Base-by-base conservation (phyloP, 352 stramenopile genomes). In the Globisporangium sylvaticum region DNA sequence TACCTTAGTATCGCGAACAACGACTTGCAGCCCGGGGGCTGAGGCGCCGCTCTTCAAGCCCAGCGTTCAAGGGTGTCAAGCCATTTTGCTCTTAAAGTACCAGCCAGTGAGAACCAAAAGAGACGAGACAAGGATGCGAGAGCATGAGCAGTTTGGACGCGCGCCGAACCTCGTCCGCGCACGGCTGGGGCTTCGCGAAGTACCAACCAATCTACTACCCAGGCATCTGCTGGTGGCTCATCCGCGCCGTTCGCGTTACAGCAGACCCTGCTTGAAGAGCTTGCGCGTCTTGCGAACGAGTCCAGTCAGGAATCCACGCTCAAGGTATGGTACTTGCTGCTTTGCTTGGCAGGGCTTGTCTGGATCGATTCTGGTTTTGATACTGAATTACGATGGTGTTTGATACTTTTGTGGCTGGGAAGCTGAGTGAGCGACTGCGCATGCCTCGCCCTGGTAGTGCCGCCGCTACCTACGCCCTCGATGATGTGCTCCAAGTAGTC, bases 361-460 rank as follows among this genome's bases (percentile, higher is more conserved):
- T 22, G 39, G 39, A 48, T 10, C 6, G 15, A 20, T 22, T 22
- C 9, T n/a, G 18, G 39, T n/a, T 1, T 48, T 48, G 39, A n/a
- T 22, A 48, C 39, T 48, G 6, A 48, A n/a, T 22, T 20, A 15
- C 18, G 15, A 48, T 48, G 39, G 39, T 15, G 39, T 48, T 48
- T 48, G 18, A 56, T 55, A 25, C 9, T 20, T 1, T 62, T 32
- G 15, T 76, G 34, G 22, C 15, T 46, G 20, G 18, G 61, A 55
- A 91, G 79, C 73, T 91, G 62, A 78, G 62, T 31, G 79, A 79
- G 27, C 77, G 79, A 9, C 67, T 91, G 22, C 74, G 79, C 31
- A 73, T 75, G 55, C 79, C 83, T 29, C 71, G 78, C 52, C 76
- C 79, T 14, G 74, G 76, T 1, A 79, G 72, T 6, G 72, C 63